These are phyloP conservation scores for Saussurea involucrata DNA, from an alignment of 129 eudicot genomes.

Conservation along the genomic window DNA sequence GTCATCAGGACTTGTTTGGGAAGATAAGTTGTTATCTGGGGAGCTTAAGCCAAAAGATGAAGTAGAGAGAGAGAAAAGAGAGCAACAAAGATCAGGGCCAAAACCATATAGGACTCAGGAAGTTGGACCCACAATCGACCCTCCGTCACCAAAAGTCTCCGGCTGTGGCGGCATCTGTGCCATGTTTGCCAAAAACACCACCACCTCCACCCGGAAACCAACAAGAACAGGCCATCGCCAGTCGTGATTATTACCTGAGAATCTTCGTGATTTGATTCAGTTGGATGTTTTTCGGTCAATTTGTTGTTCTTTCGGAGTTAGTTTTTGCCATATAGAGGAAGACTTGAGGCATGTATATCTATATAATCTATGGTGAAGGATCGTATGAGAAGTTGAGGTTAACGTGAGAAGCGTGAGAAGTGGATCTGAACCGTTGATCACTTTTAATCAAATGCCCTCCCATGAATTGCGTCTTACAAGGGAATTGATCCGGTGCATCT, in stretches of 20 bases:
- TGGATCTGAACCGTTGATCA: too few species aligned
- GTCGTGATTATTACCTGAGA: background rate
- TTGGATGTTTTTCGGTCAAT: background rate
- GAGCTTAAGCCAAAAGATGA: slow-evolving; percentile 43
- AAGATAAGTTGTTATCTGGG: slow-evolving; percentile 51
- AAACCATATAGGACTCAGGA: slow-evolving; percentile 36
- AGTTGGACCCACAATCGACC: slow-evolving; percentile 49
- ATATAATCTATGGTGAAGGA: too few species aligned
- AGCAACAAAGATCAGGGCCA: slow-evolving; percentile 2
- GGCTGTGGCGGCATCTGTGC: slow-evolving; percentile 50
- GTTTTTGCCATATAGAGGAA: background rate
- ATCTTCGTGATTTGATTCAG: background rate
- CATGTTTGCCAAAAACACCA: slow-evolving; percentile 41
- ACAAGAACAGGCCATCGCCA: slow-evolving; percentile 14
- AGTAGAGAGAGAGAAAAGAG: slow-evolving; percentile 9
- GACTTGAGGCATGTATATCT: background rate
- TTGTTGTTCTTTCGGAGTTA: background rate
- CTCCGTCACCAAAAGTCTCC: slow-evolving; percentile 74
- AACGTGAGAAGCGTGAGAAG: too few species aligned
- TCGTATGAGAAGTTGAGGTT: too few species aligned
- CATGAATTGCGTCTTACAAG: too few species aligned
- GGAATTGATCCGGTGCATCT: too few species aligned
- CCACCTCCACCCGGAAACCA: background rate
- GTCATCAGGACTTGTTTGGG: slow-evolving; percentile 77
- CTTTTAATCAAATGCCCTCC: too few species aligned